Evolutionary conservation across 2,329 filamentous ascomycete species (phyloP).

Genomic region (Karstenula rhodostoma): DNA sequence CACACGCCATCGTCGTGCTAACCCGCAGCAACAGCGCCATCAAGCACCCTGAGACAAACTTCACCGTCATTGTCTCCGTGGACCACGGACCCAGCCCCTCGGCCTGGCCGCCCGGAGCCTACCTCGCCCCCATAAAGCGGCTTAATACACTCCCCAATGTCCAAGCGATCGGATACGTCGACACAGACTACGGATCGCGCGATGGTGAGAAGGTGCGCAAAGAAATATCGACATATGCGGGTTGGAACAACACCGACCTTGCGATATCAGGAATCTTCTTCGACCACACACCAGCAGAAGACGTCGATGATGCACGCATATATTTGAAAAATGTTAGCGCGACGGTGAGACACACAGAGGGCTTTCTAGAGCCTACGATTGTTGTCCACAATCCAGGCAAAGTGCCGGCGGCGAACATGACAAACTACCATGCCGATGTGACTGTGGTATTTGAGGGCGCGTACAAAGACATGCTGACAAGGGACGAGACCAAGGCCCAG

Average conservation of each 20-base stretch:
- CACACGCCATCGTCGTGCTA: neutral
- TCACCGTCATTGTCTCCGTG: slow-evolving; percentile 61
- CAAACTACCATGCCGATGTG: slow-evolving; percentile 26
- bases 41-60: slow-evolving; percentile 51
- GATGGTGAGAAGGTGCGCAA: slow-evolving; percentile 26
- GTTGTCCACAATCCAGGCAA: slow-evolving; percentile 34
- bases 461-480: slow-evolving; percentile 24
- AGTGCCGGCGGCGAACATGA: slow-evolving; percentile 28
- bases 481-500: slow-evolving; percentile 18
- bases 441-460: slow-evolving; percentile 35
- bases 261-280: slow-evolving; percentile 59
- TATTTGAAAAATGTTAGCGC: slow-evolving; percentile 36
- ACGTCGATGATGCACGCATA: slow-evolving; percentile 16
- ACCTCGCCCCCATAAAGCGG: slow-evolving; percentile 52
- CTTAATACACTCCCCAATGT: slow-evolving; percentile 56
- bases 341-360: slow-evolving; percentile 27
- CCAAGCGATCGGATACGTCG: slow-evolving; percentile 59
- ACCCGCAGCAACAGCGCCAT: slow-evolving; percentile 22
- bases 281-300: slow-evolving; percentile 54
- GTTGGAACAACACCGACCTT: slow-evolving; percentile 53
- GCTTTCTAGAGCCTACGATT: slow-evolving; percentile 24
- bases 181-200: slow-evolving; percentile 53
- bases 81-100: slow-evolving; percentile 53
- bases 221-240: slow-evolving; percentile 58
- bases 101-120: slow-evolving; percentile 52